These are phyloP conservation scores for Ogataea salicorniae DNA, from an alignment of 805 yeast species.

Conservation along the genomic window DNA sequence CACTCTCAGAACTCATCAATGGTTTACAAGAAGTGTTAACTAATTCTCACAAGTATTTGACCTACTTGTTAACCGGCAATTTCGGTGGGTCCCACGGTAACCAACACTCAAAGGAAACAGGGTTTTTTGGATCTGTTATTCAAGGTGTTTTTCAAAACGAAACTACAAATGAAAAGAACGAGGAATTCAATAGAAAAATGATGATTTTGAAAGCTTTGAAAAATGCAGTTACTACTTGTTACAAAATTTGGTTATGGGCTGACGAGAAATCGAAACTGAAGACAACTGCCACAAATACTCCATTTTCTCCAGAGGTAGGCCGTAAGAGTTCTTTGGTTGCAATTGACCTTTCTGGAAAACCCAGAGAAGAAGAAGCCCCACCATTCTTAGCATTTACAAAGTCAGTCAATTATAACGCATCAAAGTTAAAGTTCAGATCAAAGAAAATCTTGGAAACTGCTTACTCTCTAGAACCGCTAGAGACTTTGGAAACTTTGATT, in stretches of 20 bases:
- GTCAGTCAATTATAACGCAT: slow-evolving; percentile 42
- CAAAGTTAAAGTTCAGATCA: slow-evolving; percentile 64
- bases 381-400: slow-evolving; percentile 23
- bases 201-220: slow-evolving; percentile 61
- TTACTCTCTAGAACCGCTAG: slow-evolving; percentile 64
- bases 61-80: slow-evolving; percentile 15
- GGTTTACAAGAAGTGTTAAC: slow-evolving; percentile 66
- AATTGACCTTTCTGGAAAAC: slow-evolving; percentile 1
- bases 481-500: slow-evolving; percentile 64
- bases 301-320: slow-evolving; percentile 13
- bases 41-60: slow-evolving; percentile 50
- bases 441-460: slow-evolving; percentile 60
- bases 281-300: slow-evolving; percentile 1
- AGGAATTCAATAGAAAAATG: slow-evolving; percentile 48
- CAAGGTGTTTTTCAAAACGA: slow-evolving; percentile 78
- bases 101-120: slow-evolving; percentile 31
- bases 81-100: slow-evolving; percentile 9
- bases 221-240: slow-evolving; percentile 49
- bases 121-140: slow-evolving; percentile 63
- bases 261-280: slow-evolving; percentile 36
- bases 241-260: slow-evolving; percentile 66
- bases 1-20: slow-evolving; percentile 40
- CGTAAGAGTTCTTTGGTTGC: slow-evolving; percentile 13
- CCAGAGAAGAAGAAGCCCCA: slow-evolving; percentile 14
- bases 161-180: slow-evolving; percentile 46